Evolutionary conservation across 2,329 filamentous ascomycete genomes (phyloP).

Genomic region (Arthrobotrys pseudoclavata): DNA sequence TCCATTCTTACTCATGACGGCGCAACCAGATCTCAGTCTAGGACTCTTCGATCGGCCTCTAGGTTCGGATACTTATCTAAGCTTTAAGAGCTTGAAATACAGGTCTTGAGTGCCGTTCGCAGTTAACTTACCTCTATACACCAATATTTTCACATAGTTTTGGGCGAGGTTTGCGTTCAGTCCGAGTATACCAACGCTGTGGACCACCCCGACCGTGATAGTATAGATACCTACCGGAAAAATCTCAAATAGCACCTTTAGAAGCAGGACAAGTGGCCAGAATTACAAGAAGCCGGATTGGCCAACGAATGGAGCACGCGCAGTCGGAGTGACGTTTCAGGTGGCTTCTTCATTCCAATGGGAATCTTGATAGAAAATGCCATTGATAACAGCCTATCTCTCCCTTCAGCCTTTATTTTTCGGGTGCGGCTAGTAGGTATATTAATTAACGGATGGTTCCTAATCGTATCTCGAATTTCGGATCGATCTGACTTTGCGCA

Average conservation of each 20-base stretch:
- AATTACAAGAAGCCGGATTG: slow-evolving; percentile 46
- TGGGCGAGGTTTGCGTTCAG: not conserved
- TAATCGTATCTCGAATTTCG: not conserved
- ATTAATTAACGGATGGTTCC: not conserved
- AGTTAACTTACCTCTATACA: not conserved
- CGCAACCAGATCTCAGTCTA: not conserved
- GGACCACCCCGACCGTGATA: not conserved
- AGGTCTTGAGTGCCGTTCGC: not conserved
- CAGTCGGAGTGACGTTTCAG: slow-evolving; percentile 11
- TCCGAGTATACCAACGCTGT: not conserved
- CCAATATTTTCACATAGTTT: not conserved
- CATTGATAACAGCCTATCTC: slow-evolving; percentile 34
- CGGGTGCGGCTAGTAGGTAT: not conserved
- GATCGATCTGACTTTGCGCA: not conserved
- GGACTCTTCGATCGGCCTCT: not conserved
- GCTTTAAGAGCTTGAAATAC: not conserved
- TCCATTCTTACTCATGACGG: not conserved
- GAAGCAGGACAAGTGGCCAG: slow-evolving; percentile 29
- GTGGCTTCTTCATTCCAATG: slow-evolving; percentile 16
- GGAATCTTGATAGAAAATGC: slow-evolving; percentile 2
- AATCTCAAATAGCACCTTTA: slow-evolving; percentile 7
- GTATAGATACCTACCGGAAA: slow-evolving; percentile 1
- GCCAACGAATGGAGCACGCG: slow-evolving; percentile 26
- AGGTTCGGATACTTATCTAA: not conserved
- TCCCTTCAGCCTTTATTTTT: slow-evolving; percentile 29